Base-by-base conservation (phyloP, 306 rosid species). In the Geum urbanum region DNA sequence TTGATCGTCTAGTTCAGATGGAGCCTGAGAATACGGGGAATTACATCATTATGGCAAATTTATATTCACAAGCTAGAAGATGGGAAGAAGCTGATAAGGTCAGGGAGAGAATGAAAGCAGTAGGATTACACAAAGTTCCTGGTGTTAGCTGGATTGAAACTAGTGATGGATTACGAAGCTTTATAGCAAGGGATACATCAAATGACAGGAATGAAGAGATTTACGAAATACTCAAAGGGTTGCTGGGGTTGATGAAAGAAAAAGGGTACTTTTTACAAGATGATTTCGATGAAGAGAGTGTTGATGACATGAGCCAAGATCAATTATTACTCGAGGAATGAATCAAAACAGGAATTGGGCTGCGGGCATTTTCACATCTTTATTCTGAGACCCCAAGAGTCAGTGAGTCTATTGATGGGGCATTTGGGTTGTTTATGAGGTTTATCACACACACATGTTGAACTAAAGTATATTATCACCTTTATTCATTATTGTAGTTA, bases 1-100 rank as follows among this genome's bases (percentile, higher is more conserved):
- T 73, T 70, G 89, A 88, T 77, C 84, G 66, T 75, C 76, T 90
- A 74, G 78, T 86, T 73, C 80, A 83, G 69, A 84, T 87, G 2
- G 95, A 94, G 75, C 95, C 96, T 22, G 92, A 89, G 69, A 87
- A 84, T 75, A 83, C 95, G 5, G 95, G 95, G 78, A 94, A 79
- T 80, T 89, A 91, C 59, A 58, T 89, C 35, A 84, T 89, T 47
- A 91, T 94, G 99, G 95, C 97, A 15, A 94, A 91, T 74, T 79
- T 94, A 45, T 94, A 80, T 83, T 82, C 96, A 20, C 87, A 76
- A 63, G 87, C 85, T 48, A 88, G 95, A 74, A 89, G 91, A 76
- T 86, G 89, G 92, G 85, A 87, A 79, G 95, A 91, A 77, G 92
- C 97, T 68, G 82, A 80, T 60, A 47, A 65, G 80, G 80, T 89